Evolutionary conservation across 176 grass and related monocot genomes (phyloP).

Genomic region (Avena atlantica): DNA sequence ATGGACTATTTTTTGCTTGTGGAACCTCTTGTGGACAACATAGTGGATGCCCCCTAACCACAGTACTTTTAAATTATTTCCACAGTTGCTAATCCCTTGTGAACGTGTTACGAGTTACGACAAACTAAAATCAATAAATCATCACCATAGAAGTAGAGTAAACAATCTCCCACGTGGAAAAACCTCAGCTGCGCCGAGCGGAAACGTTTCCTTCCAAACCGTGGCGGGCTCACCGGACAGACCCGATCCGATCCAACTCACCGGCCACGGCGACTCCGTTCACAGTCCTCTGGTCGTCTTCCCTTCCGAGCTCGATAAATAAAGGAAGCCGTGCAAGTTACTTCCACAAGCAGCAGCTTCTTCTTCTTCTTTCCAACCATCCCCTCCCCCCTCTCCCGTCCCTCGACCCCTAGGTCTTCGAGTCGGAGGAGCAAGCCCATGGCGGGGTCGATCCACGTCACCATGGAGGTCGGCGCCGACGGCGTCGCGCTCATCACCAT

Average conservation of each 20-base stretch:
- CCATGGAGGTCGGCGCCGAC: slow-evolving; percentile 89
- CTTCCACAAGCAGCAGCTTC: neutral
- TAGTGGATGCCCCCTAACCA: too few relatives aligned
- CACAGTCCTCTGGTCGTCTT: neutral
- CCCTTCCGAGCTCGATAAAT: neutral
- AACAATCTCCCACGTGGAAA: neutral
- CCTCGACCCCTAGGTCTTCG: neutral
- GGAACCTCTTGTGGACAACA: too few relatives aligned
- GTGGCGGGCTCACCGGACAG: neutral
- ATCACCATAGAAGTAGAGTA: neutral
- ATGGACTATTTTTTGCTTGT: too few relatives aligned
- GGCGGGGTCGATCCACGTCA: slow-evolving; percentile 65
- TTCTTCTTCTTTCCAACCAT: too few relatives aligned
- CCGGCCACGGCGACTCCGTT: neutral
- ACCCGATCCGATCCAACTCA: neutral
- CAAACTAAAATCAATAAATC: too few relatives aligned
- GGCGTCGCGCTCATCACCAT: slow-evolving; percentile 90
- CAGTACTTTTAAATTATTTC: too few relatives aligned
- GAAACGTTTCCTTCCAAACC: neutral
- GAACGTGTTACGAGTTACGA: too few relatives aligned
- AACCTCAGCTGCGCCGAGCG: neutral
- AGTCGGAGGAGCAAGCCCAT: slow-evolving; percentile 32
- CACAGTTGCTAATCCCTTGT: too few relatives aligned
- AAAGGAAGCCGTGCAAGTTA: neutral
- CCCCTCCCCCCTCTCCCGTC: neutral